Percentiles rank a stretch among this genome's conserved stretches.
phyloP scores from a whole-genome alignment of 2,329 filamentous ascomycete species.

The Diaporthe sp. region DNA sequence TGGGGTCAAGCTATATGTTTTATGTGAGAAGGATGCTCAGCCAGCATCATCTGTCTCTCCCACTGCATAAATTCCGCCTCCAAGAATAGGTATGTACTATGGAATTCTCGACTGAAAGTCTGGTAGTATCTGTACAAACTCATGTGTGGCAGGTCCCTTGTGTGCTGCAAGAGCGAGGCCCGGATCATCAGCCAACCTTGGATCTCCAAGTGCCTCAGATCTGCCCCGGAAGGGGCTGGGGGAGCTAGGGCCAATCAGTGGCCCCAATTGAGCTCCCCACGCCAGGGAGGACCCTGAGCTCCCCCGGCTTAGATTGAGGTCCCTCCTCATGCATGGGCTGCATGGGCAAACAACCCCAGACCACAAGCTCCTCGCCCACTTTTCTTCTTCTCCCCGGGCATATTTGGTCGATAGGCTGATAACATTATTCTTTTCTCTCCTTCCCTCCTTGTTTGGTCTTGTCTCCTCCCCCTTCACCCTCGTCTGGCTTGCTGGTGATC shows the following conservation, averaged over 20 bases:
- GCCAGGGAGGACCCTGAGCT: constrained; percentile 23
- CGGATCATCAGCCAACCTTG: background rate
- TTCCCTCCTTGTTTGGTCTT: background rate
- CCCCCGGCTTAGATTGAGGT: constrained; percentile 8
- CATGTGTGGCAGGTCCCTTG: background rate
- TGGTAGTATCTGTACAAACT: background rate
- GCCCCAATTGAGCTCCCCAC: constrained; percentile 26
- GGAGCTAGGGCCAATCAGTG: constrained; percentile 30
- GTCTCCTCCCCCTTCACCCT: background rate
- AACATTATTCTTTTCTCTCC: background rate
- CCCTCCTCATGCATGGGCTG: constrained; percentile 19
- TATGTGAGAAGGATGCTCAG: background rate
- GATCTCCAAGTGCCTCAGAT: constrained; percentile 3
- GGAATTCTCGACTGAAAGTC: background rate
- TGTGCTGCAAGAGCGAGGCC: background rate
- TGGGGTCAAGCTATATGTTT: background rate
- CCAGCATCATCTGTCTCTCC: background rate
- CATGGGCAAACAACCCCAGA: background rate
- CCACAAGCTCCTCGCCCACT: constrained; percentile 22
- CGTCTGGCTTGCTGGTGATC: background rate
- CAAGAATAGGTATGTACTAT: background rate
- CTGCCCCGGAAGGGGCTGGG: background rate
- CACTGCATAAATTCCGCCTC: background rate
- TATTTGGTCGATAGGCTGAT: constrained; percentile 23
- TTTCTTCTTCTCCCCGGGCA: constrained; percentile 29